Conservation (phyloP, 345 rosid genomes). For the Citrus mangshanensis region DNA sequence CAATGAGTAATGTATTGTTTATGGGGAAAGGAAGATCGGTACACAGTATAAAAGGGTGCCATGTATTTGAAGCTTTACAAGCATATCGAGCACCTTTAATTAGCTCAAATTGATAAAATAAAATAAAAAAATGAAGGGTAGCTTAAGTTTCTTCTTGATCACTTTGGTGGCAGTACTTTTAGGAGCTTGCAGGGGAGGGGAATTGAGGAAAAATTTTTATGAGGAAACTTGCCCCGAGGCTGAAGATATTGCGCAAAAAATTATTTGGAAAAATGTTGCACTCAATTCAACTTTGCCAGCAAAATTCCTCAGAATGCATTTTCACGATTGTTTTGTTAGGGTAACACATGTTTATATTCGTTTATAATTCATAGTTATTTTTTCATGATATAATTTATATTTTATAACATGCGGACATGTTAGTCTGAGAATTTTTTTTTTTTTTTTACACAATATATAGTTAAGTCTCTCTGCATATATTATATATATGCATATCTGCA, state of each 20-base stretch:
- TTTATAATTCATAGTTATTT: background rate
- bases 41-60: background rate
- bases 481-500: no score
- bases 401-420: no score
- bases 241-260: constrained; percentile 24
- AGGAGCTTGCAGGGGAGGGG: constrained; percentile 21
- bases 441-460: no score
- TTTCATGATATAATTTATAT: no score
- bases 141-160: background rate
- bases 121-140: background rate
- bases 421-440: no score
- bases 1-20: background rate
- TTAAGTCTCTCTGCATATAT: no score
- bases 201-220: constrained; percentile 32
- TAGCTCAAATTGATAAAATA: background rate
- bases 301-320: constrained; percentile 46
- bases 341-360: constrained; percentile 13
- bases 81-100: background rate
- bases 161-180: background rate
- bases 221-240: constrained; percentile 33
- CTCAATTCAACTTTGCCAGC: constrained; percentile 32
- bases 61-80: background rate
- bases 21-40: background rate
- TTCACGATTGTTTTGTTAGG: constrained; percentile 54
- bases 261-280: constrained; percentile 30